A percentile compares a stretch with the other conserved stretches of the same genome.
These are phyloP conservation scores for Paradendryphiella salina DNA, from an alignment of 2,329 filamentous ascomycete species.

Conservation along the genomic window DNA sequence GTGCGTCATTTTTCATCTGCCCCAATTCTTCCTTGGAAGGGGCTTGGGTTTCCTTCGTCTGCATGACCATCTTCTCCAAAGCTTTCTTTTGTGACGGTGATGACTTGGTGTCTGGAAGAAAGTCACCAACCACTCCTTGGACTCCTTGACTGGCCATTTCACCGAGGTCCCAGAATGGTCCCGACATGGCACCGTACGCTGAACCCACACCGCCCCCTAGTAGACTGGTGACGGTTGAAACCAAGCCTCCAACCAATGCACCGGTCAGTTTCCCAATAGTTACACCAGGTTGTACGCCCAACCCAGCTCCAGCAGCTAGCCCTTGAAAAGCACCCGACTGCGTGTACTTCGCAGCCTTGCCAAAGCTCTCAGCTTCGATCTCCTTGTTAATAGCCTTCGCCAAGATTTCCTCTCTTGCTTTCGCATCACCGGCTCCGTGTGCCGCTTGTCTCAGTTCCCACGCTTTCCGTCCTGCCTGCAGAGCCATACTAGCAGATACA, in stretches of 20 bases:
- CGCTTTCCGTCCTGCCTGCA: slow-evolving; percentile 46
- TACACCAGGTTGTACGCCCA: slow-evolving; percentile 44
- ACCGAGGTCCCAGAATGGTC: slow-evolving; percentile 44
- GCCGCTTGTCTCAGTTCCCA: slow-evolving; percentile 48
- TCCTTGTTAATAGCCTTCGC: slow-evolving; percentile 48
- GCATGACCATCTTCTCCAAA: slow-evolving; percentile 46
- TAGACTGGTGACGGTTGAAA: slow-evolving; percentile 40
- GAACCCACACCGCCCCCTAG: slow-evolving; percentile 44
- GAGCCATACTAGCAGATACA: slow-evolving; percentile 44
- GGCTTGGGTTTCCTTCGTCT: slow-evolving; percentile 40
- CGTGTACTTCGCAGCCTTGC: slow-evolving; percentile 49
- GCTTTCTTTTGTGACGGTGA: slow-evolving; percentile 42
- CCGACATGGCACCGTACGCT: slow-evolving; percentile 43
- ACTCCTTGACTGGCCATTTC: slow-evolving; percentile 45
- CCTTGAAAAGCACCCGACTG: slow-evolving; percentile 48
- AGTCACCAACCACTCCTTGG: slow-evolving; percentile 38
- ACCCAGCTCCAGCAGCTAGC: slow-evolving; percentile 45
- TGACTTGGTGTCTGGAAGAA: slow-evolving; percentile 42
- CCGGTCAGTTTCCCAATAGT: slow-evolving; percentile 44
- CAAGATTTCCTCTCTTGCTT: slow-evolving; percentile 46
- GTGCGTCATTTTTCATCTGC: slow-evolving; percentile 40
- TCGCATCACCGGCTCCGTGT: slow-evolving; percentile 45
- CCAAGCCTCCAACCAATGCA: slow-evolving; percentile 41
- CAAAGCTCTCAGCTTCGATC: slow-evolving; percentile 49
- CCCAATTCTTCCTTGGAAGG: slow-evolving; percentile 41